Evolutionary conservation across 768 basidiomycete genomes (phyloP).

Genomic region (Lactifluus hygrophoroides): DNA sequence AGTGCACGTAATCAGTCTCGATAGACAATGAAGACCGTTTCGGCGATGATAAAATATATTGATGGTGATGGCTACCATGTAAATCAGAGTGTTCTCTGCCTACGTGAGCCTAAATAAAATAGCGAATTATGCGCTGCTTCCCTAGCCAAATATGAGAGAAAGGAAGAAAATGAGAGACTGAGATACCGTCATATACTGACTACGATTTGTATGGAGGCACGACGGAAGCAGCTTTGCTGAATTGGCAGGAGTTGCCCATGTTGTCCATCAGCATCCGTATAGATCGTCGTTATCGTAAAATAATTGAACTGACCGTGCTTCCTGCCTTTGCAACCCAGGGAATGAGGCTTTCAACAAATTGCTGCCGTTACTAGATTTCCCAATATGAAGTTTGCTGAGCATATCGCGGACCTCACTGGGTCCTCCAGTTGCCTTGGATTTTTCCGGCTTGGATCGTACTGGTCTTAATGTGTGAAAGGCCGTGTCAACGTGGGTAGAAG

Average conservation of each 20-base stretch:
- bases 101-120: conserved; percentile 2
- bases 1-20: conserved; percentile 44
- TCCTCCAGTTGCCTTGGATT: conserved; percentile 41
- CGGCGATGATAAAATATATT: not conserved
- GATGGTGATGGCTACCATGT: not conserved
- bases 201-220: conserved; percentile 30
- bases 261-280: not conserved
- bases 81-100: not conserved
- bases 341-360: conserved; percentile 67
- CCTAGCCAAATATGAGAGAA: not conserved
- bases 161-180: not conserved
- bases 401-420: conserved; percentile 74
- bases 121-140: not conserved
- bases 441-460: conserved; percentile 45
- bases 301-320: conserved; percentile 30
- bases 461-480: conserved; percentile 38
- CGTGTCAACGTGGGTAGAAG: conserved; percentile 35
- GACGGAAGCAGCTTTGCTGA: conserved; percentile 17
- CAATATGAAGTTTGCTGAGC: conserved; percentile 74
- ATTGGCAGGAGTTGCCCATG: too few relatives aligned
- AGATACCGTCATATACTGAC: not conserved
- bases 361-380: conserved; percentile 47
- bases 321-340: conserved; percentile 41
- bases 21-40: conserved; percentile 2
- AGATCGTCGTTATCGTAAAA: not conserved